These are phyloP conservation scores for Mortierella sp. DNA, from an alignment of 371 early-diverging fungal genomes.

Conservation along the genomic window DNA sequence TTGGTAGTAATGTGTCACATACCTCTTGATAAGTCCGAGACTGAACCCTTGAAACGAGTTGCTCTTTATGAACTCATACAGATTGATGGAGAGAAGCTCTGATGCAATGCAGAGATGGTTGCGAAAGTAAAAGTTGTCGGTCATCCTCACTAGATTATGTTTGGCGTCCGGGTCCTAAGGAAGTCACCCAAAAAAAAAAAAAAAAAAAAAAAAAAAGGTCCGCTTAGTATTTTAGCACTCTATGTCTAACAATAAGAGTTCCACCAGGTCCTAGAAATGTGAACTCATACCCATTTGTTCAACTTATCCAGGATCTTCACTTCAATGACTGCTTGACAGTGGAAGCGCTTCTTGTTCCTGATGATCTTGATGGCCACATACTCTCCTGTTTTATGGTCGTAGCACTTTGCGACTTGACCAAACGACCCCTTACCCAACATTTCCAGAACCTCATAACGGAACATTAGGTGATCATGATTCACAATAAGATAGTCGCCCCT, in stretches of 20 bases:
- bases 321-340: slow-evolving; percentile 92
- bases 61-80: slow-evolving; percentile 95
- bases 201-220: background rate
- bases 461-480: slow-evolving; percentile 86
- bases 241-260: no score
- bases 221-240: no score
- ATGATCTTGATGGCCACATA: slow-evolving; percentile 95
- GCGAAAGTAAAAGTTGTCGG: slow-evolving; percentile 91
- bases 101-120: slow-evolving; percentile 95
- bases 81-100: slow-evolving; percentile 92
- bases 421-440: slow-evolving; percentile 96
- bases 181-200: background rate
- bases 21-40: slow-evolving; percentile 73
- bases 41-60: slow-evolving; percentile 91
- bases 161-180: slow-evolving; percentile 81
- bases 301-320: slow-evolving; percentile 86
- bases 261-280: no score
- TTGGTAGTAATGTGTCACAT: no score
- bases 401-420: slow-evolving; percentile 94
- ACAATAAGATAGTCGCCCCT: slow-evolving; percentile 89
- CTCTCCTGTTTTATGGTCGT: slow-evolving; percentile 85
- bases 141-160: slow-evolving; percentile 84
- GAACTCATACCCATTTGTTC: slow-evolving; percentile 54
- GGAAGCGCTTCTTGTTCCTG: slow-evolving; percentile 92
- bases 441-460: slow-evolving; percentile 88